phyloP scores from a whole-genome alignment of 768 basidiomycete species.

The Cystobasidiopsis lactophilus region DNA sequence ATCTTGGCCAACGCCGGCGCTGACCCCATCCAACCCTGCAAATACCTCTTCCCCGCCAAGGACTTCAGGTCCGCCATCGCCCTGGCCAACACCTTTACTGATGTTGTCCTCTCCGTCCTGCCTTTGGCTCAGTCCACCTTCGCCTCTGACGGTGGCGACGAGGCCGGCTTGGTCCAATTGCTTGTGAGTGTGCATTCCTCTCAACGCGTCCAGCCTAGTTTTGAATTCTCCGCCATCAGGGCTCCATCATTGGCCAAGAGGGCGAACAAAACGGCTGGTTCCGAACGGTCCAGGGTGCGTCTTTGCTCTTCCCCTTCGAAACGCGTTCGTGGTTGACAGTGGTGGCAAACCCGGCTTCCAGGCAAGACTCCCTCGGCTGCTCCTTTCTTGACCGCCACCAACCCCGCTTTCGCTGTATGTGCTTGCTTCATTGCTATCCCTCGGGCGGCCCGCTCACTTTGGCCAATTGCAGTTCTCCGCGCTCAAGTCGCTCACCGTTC shows the following conservation, averaged over 20 bases:
- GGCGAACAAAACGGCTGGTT: slow-evolving; percentile 9
- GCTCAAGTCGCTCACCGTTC: neutral
- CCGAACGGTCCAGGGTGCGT: slow-evolving; percentile 2
- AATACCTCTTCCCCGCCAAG: slow-evolving; percentile 6
- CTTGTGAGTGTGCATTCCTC: neutral
- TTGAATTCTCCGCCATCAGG: too few relatives aligned
- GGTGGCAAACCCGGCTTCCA: too few relatives aligned
- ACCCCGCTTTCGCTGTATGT: slow-evolving; percentile 2
- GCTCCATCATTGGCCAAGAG: slow-evolving; percentile 4
- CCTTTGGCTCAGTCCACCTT: slow-evolving; percentile 4
- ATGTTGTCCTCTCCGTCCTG: slow-evolving; percentile 7
- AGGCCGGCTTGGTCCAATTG: slow-evolving; percentile 1
- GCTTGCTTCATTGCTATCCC: neutral
- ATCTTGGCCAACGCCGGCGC: neutral
- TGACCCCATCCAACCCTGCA: neutral
- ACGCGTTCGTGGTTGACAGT: too few relatives aligned
- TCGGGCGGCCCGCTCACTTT: neutral
- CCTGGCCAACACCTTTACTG: slow-evolving; percentile 8
- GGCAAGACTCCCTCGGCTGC: slow-evolving; percentile 3
- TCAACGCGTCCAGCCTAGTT: too few relatives aligned
- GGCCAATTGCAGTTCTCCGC: neutral
- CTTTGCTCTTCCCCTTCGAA: too few relatives aligned
- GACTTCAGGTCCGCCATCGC: slow-evolving; percentile 5
- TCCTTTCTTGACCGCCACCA: slow-evolving; percentile 3
- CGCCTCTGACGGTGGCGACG: neutral